phyloP scores from a whole-genome alignment of 495 filamentous ascomycete genomes.

The Xylaria bambusicola region DNA sequence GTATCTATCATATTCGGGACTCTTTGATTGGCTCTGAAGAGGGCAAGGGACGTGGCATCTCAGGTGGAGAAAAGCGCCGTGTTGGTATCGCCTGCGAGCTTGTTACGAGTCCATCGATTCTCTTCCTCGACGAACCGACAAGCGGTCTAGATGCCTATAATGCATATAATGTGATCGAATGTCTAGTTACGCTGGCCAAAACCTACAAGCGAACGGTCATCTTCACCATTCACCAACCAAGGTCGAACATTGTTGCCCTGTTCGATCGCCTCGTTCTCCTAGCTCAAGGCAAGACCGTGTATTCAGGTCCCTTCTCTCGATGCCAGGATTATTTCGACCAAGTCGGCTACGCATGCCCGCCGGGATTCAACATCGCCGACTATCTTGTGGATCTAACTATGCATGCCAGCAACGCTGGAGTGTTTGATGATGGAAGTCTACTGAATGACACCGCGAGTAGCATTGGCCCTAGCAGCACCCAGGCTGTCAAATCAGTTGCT shows the following conservation, averaged over 20 bases:
- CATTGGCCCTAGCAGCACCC: slow-evolving; percentile 81
- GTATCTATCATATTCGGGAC: slow-evolving; percentile 88
- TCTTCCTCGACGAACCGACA: slow-evolving; percentile 96
- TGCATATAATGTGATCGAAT: slow-evolving; percentile 96
- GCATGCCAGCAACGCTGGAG: slow-evolving; percentile 64
- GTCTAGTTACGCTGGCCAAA: slow-evolving; percentile 90
- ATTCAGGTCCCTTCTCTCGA: slow-evolving; percentile 84
- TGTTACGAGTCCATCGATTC: slow-evolving; percentile 94
- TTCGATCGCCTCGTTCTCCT: slow-evolving; percentile 92
- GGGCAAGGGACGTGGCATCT: slow-evolving; percentile 90
- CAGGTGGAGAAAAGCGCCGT: slow-evolving; percentile 92
- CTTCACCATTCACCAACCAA: slow-evolving; percentile 98
- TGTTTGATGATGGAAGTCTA: slow-evolving; percentile 55
- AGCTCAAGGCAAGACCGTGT: slow-evolving; percentile 86
- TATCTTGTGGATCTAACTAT: slow-evolving; percentile 97
- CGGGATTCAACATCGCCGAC: slow-evolving; percentile 98
- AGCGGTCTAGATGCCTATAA: slow-evolving; percentile 95
- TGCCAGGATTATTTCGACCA: slow-evolving; percentile 93
- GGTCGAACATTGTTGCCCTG: slow-evolving; percentile 99
- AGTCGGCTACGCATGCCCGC: slow-evolving; percentile 87
- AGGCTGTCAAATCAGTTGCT: slow-evolving; percentile 87
- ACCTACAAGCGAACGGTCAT: slow-evolving; percentile 95
- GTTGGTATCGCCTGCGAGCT: slow-evolving; percentile 97
- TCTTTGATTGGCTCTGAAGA: slow-evolving; percentile 98
- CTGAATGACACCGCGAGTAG: slow-evolving; percentile 62